phyloP scores from a whole-genome alignment of 139 green algal species.

The Ulvella scutata region DNA sequence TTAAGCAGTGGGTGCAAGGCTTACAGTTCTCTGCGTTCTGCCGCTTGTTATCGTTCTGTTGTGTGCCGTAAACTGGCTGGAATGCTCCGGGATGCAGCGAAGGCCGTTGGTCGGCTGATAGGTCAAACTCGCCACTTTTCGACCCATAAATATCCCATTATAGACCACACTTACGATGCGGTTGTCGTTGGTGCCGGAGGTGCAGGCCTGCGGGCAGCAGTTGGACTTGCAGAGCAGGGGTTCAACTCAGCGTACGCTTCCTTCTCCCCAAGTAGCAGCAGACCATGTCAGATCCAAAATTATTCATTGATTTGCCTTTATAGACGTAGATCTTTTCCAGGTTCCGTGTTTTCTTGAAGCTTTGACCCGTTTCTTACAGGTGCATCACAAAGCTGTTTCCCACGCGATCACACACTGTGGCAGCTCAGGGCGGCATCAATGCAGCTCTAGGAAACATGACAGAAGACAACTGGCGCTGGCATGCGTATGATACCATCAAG shows the following conservation, averaged over 20 bases:
- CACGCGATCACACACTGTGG: slow-evolving; percentile 96
- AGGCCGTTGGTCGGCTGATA: not conserved
- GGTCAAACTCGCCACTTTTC: not conserved
- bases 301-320: too few species aligned
- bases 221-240: slow-evolving; percentile 82
- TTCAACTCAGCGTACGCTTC: slow-evolving; percentile 90
- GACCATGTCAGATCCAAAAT: too few species aligned
- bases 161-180: slow-evolving; percentile 96
- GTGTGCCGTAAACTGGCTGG: too few species aligned
- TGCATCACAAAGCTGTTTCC: slow-evolving; percentile 99
- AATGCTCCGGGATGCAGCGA: not conserved
- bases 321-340: too few species aligned
- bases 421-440: slow-evolving; percentile 97
- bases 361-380: slow-evolving; percentile 32
- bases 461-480: slow-evolving; percentile 97
- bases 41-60: too few species aligned
- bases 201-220: slow-evolving; percentile 82
- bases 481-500: slow-evolving; percentile 99
- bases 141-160: slow-evolving; percentile 58
- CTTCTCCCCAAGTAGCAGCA: not conserved
- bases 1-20: too few species aligned
- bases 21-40: too few species aligned
- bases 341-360: too few species aligned
- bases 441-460: slow-evolving; percentile 97
- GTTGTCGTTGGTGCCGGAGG: slow-evolving; percentile 90